Percentiles rank a stretch among this genome's conserved stretches.
These are phyloP conservation scores for Acanthamoeba lenticulata DNA, from an alignment of 208 protist genomes.

Conservation along the genomic window DNA sequence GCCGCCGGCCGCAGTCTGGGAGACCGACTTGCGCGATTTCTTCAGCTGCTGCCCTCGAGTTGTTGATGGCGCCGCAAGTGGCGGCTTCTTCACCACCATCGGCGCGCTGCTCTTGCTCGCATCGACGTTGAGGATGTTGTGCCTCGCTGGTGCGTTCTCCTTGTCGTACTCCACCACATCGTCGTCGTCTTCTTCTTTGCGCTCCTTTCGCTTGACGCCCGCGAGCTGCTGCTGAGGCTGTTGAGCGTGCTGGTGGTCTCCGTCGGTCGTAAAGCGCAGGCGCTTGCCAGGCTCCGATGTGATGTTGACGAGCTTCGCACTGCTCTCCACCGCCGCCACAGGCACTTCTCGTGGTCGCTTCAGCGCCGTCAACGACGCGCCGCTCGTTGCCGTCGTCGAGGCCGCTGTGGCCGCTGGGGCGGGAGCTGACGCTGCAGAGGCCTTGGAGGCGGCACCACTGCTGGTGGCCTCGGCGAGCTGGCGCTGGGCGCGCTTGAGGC, in stretches of 20 bases:
- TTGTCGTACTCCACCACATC: neutral
- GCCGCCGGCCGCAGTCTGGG: neutral
- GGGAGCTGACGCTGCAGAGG: neutral
- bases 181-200: neutral
- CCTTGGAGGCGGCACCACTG: neutral
- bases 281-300: neutral
- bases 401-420: neutral
- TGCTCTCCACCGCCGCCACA: no score
- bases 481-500: neutral
- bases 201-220: neutral
- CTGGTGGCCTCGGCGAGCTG: neutral
- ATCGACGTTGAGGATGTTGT: neutral
- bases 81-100: neutral
- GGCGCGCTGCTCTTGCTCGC: neutral
- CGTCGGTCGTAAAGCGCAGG: neutral
- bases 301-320: neutral
- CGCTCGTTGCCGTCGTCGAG: neutral
- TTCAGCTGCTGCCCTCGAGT: neutral
- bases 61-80: neutral
- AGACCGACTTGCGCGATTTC: slow-evolving; percentile 48
- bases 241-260: neutral
- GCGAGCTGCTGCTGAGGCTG: neutral
- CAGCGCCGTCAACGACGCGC: neutral
- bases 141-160: neutral
- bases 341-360: neutral